Base-by-base conservation (phyloP, 495 filamentous ascomycete species). In the Beverwykella pulmonaria region DNA sequence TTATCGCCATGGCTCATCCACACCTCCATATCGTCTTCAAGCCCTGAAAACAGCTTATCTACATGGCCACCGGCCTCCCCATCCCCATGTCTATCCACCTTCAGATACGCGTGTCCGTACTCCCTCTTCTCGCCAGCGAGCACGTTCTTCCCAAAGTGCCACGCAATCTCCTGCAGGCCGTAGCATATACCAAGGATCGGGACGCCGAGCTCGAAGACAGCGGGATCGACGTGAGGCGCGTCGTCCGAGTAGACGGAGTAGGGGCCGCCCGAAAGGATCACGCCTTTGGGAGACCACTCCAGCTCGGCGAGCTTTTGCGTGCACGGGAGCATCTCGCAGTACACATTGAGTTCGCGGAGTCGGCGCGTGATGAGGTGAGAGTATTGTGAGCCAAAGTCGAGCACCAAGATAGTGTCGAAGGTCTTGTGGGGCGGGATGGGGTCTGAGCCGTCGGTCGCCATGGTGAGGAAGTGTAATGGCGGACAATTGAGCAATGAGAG, bases 1-100 rank as follows among this genome's bases (percentile, higher is more conserved):
- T 95, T 94, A 73, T 97, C 92, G 36, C 86, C 87, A 73, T 97
- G 92, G 63, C 86, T 90, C 92, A 97, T 97, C 82, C 85, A 96
- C 7, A 89, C 85, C 69, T 90, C 83, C 58, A 88, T 79, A 34
- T 85, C 76, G 61, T 88, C 84, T 48, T 84, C 85, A 0, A 96
- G 73, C 7, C 85, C 90, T 6, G 82, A 75, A 70, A 95, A 96
- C 25, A 97, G 84, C 44, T 79, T 79, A 73, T 93, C 86, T 50
- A 91, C 85, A 71, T 90, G 88, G 14, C 50, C 52, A 10, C 56
- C 59, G 53, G 76, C 68, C 58, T 80, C 74, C 20, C 76, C 70
- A 39, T 75, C 76, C n/a, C 75, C 78, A 65, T 86, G 79, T 46
- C 79, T 79, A 22, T 79, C 76, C 17, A 86, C 75, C 23, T 78